Evolutionary conservation across 495 filamentous ascomycete species (phyloP).

Genomic region (Penicillium canariense): DNA sequence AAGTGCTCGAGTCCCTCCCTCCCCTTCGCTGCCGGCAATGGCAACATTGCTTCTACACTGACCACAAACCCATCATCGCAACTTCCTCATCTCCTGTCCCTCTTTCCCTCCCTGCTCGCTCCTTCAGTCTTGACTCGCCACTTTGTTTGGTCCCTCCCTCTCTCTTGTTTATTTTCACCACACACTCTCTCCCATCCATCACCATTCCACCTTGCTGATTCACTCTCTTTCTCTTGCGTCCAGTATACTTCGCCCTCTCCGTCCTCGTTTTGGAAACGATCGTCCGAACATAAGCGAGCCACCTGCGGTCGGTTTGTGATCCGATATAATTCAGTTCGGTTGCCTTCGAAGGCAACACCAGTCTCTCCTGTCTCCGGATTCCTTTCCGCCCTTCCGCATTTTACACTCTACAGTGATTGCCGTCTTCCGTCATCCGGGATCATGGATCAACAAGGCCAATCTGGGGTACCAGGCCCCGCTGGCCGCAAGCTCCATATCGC

Average conservation of each 20-base stretch:
- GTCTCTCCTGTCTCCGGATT: conserved; percentile 25
- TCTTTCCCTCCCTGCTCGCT: conserved; percentile 1
- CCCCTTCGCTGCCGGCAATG: conserved; percentile 26
- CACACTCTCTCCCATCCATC: background rate
- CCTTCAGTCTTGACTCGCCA: conserved; percentile 4
- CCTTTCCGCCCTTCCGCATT: conserved; percentile 11
- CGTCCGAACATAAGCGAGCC: conserved; percentile 21
- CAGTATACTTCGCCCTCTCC: conserved; percentile 30
- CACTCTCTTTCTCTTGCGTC: conserved; percentile 22
- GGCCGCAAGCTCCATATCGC: conserved; percentile 96
- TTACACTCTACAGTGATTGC: conserved; percentile 25
- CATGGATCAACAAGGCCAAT: conserved; percentile 84
- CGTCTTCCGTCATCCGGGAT: conserved; percentile 25
- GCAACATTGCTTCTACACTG: conserved; percentile 1
- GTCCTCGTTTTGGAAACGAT: conserved; percentile 21
- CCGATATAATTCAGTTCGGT: conserved; percentile 19
- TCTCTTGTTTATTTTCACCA: conserved; percentile 1
- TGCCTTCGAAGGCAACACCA: conserved; percentile 27
- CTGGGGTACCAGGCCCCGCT: conserved; percentile 73
- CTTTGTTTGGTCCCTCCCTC: background rate
- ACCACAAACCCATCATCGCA: conserved; percentile 12
- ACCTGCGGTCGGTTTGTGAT: conserved; percentile 31
- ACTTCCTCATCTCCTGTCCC: conserved; percentile 12
- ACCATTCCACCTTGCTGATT: conserved; percentile 24
- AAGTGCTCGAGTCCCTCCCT: conserved; percentile 23